A percentile compares a stretch with the other conserved stretches of the same genome.
Conservation (phyloP, 1,139 yeast genomes). For the Candida albicans region DNA sequence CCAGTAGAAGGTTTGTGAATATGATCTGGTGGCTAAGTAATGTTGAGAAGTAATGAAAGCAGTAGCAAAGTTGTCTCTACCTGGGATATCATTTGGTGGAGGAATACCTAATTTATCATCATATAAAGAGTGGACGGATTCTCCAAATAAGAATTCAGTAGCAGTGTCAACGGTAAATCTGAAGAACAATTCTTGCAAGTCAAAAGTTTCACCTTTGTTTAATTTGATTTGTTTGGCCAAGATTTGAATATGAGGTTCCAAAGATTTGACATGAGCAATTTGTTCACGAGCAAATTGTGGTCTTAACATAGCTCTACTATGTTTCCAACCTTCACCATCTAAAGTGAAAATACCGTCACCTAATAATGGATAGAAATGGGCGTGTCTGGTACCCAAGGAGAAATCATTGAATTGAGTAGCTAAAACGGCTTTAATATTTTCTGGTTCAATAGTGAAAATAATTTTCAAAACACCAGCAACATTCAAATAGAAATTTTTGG, state of each 20-base stretch:
- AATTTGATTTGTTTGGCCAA: constrained; percentile 32
- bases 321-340: constrained; percentile 60
- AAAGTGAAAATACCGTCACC: constrained; percentile 62
- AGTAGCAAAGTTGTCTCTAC: constrained; percentile 20
- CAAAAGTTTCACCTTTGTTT: constrained; percentile 25
- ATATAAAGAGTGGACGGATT: constrained; percentile 42
- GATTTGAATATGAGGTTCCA: constrained; percentile 47
- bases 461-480: constrained; percentile 28
- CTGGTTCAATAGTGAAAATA: constrained; percentile 30
- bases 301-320: constrained; percentile 53
- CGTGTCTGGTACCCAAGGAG: constrained; percentile 50
- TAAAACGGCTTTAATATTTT: constrained; percentile 37
- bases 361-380: constrained; percentile 42
- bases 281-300: constrained; percentile 57
- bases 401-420: constrained; percentile 52
- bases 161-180: constrained; percentile 57
- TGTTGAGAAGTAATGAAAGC: constrained; percentile 35
- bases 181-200: constrained; percentile 41
- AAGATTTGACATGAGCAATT: constrained; percentile 44
- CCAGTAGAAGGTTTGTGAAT: constrained; percentile 29
- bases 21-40: constrained; percentile 27
- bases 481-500: constrained; percentile 32
- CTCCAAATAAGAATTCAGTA: constrained; percentile 60
- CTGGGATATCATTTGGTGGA: constrained; percentile 18
- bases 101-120: constrained; percentile 29